These are phyloP conservation scores for Nicotiana paniculata DNA, from an alignment of 257 asterid species.

Conservation along the genomic window DNA sequence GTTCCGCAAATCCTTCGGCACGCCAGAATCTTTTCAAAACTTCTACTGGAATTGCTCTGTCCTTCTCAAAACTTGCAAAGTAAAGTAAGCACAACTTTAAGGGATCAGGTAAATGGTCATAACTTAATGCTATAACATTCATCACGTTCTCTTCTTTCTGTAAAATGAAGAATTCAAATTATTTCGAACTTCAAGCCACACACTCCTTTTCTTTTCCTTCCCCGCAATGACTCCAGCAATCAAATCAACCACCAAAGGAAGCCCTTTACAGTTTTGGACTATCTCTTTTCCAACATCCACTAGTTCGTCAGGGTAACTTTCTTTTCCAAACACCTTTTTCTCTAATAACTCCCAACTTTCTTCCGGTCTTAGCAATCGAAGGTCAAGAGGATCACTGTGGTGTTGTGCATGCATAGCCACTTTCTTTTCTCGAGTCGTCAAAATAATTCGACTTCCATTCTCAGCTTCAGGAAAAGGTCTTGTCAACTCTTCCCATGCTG, in stretches of 20 bases:
- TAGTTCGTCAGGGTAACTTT: slow-evolving; percentile 16
- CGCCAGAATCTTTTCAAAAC: slow-evolving; percentile 13
- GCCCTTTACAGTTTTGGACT: slow-evolving; percentile 16
- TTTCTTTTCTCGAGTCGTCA: neutral
- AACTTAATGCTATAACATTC: slow-evolving; percentile 20
- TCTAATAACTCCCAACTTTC: slow-evolving; percentile 16
- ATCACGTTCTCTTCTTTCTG: neutral
- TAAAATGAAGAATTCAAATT: neutral
- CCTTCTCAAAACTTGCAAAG: neutral
- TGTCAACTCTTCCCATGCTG: neutral
- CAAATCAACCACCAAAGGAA: slow-evolving; percentile 17
- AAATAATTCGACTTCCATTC: slow-evolving; percentile 7
- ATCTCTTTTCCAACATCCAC: slow-evolving; percentile 7
- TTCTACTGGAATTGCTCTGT: neutral
- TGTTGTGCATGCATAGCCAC: neutral
- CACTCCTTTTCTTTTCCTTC: neutral
- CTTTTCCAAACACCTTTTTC: slow-evolving; percentile 1
- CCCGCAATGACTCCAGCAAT: slow-evolving; percentile 17
- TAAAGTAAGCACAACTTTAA: slow-evolving; percentile 30
- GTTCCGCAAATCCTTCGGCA: slow-evolving; percentile 26
- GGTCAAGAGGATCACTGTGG: neutral
- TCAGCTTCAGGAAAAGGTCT: neutral
- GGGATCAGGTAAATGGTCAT: slow-evolving; percentile 16
- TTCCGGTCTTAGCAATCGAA: neutral
- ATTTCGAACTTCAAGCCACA: slow-evolving; percentile 8